Evolutionary conservation across 768 basidiomycete species (phyloP).

Genomic region (Hydnomerulius pinastri): DNA sequence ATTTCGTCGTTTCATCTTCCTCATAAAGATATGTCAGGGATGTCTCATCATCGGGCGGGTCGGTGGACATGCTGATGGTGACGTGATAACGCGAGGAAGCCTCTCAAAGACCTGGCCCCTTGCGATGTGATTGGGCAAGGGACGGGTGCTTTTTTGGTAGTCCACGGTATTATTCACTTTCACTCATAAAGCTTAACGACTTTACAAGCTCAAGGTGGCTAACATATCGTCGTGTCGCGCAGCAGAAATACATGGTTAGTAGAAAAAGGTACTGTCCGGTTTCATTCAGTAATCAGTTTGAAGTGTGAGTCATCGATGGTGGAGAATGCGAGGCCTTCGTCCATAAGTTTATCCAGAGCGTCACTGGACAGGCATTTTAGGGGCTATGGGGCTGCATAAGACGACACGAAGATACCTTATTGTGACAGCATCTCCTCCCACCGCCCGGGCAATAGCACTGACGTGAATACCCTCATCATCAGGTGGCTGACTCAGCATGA

Average conservation of each 20-base stretch:
- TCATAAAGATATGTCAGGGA: constrained; percentile 3
- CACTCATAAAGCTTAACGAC: too few relatives aligned
- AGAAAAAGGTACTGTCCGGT: constrained; percentile 4
- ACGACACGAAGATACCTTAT: constrained; percentile 55
- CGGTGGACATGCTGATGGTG: constrained; percentile 10
- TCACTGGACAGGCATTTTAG: constrained; percentile 43
- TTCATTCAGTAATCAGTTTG: constrained; percentile 46
- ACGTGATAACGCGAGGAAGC: background rate
- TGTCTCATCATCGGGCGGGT: constrained; percentile 5
- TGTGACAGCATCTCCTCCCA: constrained; percentile 56
- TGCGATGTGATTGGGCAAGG: background rate
- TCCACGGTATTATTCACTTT: background rate
- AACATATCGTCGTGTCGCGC: background rate
- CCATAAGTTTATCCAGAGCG: constrained; percentile 76
- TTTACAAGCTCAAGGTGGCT: background rate
- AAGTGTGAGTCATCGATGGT: constrained; percentile 85
- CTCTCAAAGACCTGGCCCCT: too few relatives aligned
- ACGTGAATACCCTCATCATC: constrained; percentile 74
- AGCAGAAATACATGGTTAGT: background rate
- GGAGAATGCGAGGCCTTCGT: constrained; percentile 77
- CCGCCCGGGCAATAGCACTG: constrained; percentile 63
- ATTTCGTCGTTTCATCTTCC: background rate
- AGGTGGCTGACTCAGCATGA: constrained; percentile 51
- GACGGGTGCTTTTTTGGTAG: constrained; percentile 11
- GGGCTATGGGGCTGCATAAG: background rate